phyloP scores from a whole-genome alignment of 768 basidiomycete genomes.

The Rhodocollybia butyracea region DNA sequence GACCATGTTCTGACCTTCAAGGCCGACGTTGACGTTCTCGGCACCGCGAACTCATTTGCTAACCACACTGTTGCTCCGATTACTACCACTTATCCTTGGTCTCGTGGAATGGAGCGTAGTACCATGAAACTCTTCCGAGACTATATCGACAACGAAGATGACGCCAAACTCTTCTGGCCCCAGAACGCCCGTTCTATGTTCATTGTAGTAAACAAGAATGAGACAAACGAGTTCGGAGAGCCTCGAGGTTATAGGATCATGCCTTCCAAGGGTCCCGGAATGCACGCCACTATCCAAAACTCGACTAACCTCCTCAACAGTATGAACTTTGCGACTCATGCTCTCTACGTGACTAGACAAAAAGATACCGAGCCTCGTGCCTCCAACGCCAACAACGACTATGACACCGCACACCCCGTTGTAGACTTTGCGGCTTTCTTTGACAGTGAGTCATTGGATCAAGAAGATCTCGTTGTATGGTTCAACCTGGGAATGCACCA shows the following conservation, averaged over 20 bases:
- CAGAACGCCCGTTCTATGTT: slow-evolving; percentile 46
- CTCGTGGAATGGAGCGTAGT: slow-evolving; percentile 27
- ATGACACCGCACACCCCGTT: slow-evolving; percentile 45
- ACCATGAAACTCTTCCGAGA: slow-evolving; percentile 31
- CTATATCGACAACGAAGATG: slow-evolving; percentile 41
- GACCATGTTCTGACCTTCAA: slow-evolving; percentile 57
- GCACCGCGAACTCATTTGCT: slow-evolving; percentile 47
- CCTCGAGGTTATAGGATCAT: slow-evolving; percentile 48
- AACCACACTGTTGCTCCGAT: slow-evolving; percentile 41
- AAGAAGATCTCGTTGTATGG: slow-evolving; percentile 49
- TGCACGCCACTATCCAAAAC: slow-evolving; percentile 26
- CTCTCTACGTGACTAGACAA: slow-evolving; percentile 42
- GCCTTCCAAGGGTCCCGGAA: slow-evolving; percentile 38
- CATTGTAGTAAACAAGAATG: slow-evolving; percentile 39
- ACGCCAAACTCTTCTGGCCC: slow-evolving; percentile 41
- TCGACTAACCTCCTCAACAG: slow-evolving; percentile 39
- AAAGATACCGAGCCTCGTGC: slow-evolving; percentile 49
- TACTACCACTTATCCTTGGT: slow-evolving; percentile 42
- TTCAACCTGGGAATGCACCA: slow-evolving; percentile 30
- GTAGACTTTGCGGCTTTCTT: slow-evolving; percentile 51
- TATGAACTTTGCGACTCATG: slow-evolving; percentile 51
- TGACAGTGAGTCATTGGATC: slow-evolving; percentile 44
- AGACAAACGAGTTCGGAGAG: slow-evolving; percentile 43
- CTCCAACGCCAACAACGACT: slow-evolving; percentile 46
- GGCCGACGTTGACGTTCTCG: slow-evolving; percentile 53